These are phyloP conservation scores for Teratosphaeriaceae sp. DNA, from an alignment of 2,329 filamentous ascomycete genomes.

Conservation along the genomic window DNA sequence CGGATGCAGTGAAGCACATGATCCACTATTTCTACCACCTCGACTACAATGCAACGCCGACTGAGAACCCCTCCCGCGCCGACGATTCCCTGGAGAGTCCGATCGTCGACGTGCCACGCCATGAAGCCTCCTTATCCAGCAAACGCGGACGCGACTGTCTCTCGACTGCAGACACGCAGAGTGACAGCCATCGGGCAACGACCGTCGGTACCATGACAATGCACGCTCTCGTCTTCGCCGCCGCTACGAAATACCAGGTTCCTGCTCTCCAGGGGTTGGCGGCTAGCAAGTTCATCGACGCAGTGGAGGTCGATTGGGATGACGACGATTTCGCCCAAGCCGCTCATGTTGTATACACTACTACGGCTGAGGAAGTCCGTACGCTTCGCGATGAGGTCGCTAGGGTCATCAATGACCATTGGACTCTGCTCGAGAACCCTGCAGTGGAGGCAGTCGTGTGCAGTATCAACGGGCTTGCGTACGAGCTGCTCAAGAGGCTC, in stretches of 20 bases:
- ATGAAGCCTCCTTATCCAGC: no score
- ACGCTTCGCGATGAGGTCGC: constrained; percentile 28
- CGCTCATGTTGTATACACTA: constrained; percentile 35
- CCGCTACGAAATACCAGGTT: constrained; percentile 38
- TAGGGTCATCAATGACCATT: constrained; percentile 18
- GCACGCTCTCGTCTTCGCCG: constrained; percentile 38
- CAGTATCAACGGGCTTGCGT: constrained; percentile 2
- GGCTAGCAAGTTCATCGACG: constrained; percentile 32
- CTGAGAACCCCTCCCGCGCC: no score
- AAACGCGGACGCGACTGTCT: neutral
- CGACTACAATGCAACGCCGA: constrained; percentile 14
- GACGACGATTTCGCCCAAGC: constrained; percentile 32
- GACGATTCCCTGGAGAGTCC: no score
- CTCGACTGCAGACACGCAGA: neutral
- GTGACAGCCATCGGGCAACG: neutral
- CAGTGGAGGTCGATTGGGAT: constrained; percentile 26
- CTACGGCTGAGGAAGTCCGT: constrained; percentile 35
- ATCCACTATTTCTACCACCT: constrained; percentile 24
- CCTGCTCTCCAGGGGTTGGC: constrained; percentile 33
- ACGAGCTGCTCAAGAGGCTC: constrained; percentile 1
- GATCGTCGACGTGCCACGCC: no score
- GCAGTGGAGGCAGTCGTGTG: constrained; percentile 14
- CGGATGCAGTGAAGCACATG: constrained; percentile 20
- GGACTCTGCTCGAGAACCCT: constrained; percentile 17
- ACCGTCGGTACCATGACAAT: constrained; percentile 3